Evolutionary conservation across 768 basidiomycete genomes (phyloP), one percentile per base, ranked within the genome.

Genomic region (Hydnum rufescens): DNA sequence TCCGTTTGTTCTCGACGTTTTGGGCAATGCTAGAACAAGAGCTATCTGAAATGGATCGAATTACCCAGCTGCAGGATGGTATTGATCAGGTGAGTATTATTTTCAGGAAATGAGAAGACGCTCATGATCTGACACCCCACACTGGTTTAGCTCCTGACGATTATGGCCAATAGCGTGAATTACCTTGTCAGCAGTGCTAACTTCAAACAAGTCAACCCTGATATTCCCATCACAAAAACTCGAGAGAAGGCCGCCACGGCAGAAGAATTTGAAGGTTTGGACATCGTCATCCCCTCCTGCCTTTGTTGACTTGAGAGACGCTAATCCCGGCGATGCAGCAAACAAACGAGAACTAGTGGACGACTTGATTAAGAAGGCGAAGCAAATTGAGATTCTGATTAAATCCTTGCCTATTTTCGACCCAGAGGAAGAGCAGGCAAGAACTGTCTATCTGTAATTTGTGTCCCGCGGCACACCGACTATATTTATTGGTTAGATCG

Each of bases 11-110:
- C n/a, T n/a, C n/a, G n/a, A n/a, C n/a, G n/a, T n/a, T n/a, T n/a
- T n/a, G n/a, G n/a, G 44, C 8, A 47, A 55, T 55, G 55, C 55
- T 55, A 34, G 53, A 32, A 22, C 47, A 57, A 42, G 55, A 56
- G 32, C 55, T 56, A 18, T 50, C 53, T 36, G 53, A 85, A 71
- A 90, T 90, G 89, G 88, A 92, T 73, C 80, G 87, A 67, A 84
- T 92, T 65, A 90, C 89, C 5, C 89, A 92, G 65, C 78, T 92
- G 52, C 87, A 90, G 71, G 82, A 93, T 76, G 83, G 83, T 66
- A 87, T 89, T 55, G 88, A 93, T 66, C 78, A 83, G 69, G 85
- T 82, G 51, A 51, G 68, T 57, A 1, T n/a, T n/a, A n/a, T n/a
- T n/a, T n/a, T n/a, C n/a, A n/a, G n/a, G n/a, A n/a, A n/a, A n/a